Conservation (phyloP, 2,329 filamentous ascomycete species). For the Penicillium polonicum region DNA sequence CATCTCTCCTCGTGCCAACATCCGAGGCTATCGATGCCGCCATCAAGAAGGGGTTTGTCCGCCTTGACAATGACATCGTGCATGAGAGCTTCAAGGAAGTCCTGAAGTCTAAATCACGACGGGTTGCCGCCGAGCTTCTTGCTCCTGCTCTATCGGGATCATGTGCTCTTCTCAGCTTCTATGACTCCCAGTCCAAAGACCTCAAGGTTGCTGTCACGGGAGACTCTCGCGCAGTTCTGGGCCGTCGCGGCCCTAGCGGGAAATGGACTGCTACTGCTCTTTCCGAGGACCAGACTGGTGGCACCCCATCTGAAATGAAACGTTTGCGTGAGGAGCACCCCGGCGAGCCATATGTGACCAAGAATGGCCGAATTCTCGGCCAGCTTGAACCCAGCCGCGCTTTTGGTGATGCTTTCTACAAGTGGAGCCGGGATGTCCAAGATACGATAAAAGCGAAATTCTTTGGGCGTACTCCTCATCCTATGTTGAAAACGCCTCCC, state of each 20-base stretch:
- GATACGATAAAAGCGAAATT: slow-evolving; percentile 79
- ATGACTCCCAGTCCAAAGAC: slow-evolving; percentile 82
- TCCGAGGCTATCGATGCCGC: slow-evolving; percentile 81
- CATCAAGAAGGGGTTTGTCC: slow-evolving; percentile 87
- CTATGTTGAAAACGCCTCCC: slow-evolving; percentile 81
- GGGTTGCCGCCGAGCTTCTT: slow-evolving; percentile 85
- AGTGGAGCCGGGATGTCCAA: slow-evolving; percentile 86
- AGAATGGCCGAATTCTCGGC: slow-evolving; percentile 86
- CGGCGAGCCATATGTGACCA: slow-evolving; percentile 80
- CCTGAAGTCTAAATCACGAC: slow-evolving; percentile 81
- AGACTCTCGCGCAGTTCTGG: slow-evolving; percentile 91
- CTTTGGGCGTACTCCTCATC: slow-evolving; percentile 77
- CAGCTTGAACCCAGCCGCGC: slow-evolving; percentile 89
- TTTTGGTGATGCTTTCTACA: slow-evolving; percentile 95
- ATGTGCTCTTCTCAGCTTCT: slow-evolving; percentile 93
- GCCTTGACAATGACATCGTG: slow-evolving; percentile 90
- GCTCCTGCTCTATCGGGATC: slow-evolving; percentile 95
- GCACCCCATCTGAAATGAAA: slow-evolving; percentile 78
- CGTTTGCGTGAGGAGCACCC: slow-evolving; percentile 85
- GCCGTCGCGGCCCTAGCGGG: slow-evolving; percentile 70
- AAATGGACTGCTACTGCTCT: slow-evolving; percentile 92
- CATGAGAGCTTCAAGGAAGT: slow-evolving; percentile 91
- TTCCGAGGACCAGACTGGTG: slow-evolving; percentile 91
- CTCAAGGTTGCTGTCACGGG: slow-evolving; percentile 94
- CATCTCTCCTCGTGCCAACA: slow-evolving; percentile 62